phyloP scores from a whole-genome alignment of 2,329 filamentous ascomycete species.

The Dryadomyces sulphureus region DNA sequence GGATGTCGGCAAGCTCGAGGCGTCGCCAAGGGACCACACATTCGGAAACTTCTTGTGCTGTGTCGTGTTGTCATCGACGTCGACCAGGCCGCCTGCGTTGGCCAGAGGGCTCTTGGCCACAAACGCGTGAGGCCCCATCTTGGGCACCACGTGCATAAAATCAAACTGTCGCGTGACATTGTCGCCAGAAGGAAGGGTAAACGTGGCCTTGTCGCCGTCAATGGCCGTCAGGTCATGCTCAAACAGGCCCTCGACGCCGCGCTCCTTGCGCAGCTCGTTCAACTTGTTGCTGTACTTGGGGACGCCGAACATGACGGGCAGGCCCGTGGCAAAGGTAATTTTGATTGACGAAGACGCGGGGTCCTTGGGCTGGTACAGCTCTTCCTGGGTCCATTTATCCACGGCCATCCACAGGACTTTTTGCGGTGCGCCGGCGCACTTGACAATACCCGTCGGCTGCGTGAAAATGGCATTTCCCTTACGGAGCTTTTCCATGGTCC shows the following conservation, averaged over 20 bases:
- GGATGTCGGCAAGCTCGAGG: slow-evolving; percentile 41
- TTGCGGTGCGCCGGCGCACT: slow-evolving; percentile 47
- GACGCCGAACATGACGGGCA: slow-evolving; percentile 44
- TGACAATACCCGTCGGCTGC: slow-evolving; percentile 41
- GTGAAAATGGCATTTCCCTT: slow-evolving; percentile 43
- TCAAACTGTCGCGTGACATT: slow-evolving; percentile 34
- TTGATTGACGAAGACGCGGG: slow-evolving; percentile 26
- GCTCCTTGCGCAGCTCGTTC: slow-evolving; percentile 35
- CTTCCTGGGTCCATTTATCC: slow-evolving; percentile 40
- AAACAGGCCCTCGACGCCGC: slow-evolving; percentile 43
- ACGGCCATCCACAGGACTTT: slow-evolving; percentile 49
- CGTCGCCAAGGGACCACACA: slow-evolving; percentile 44
- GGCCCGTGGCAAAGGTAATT: slow-evolving; percentile 39
- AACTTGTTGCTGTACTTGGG: slow-evolving; percentile 42
- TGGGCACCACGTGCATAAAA: slow-evolving; percentile 40
- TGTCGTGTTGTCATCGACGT: slow-evolving; percentile 36
- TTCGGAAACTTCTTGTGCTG: slow-evolving; percentile 39
- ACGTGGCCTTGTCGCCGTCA: slow-evolving; percentile 36
- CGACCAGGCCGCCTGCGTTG: slow-evolving; percentile 41
- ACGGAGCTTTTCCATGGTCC: slow-evolving; percentile 28
- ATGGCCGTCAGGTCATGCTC: slow-evolving; percentile 39
- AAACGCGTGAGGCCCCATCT: slow-evolving; percentile 42
- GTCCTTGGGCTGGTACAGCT: slow-evolving; percentile 29
- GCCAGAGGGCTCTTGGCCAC: slow-evolving; percentile 37
- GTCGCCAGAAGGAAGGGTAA: slow-evolving; percentile 27